A percentile compares a stretch with the other conserved stretches of the same genome.
Evolutionary conservation across 192 early-diverging fungal genomes (phyloP).

Genomic region (Powellomyces hirtus): DNA sequence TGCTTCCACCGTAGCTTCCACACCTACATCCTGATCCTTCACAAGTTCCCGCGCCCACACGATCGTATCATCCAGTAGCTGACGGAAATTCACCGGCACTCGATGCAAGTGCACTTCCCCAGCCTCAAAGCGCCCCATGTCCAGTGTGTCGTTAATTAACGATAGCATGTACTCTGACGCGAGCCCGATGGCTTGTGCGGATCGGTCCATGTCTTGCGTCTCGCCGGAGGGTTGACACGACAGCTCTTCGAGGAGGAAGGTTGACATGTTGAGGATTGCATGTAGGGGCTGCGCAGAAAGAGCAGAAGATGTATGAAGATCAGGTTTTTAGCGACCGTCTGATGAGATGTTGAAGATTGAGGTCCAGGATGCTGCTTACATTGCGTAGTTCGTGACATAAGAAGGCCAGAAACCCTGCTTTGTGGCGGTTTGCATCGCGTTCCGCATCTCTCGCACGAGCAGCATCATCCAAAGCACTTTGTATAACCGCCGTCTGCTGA

Average conservation of each 20-base stretch:
- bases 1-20: background rate
- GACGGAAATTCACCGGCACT: conserved; percentile 7
- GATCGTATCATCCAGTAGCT: conserved; percentile 4
- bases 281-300: conserved; percentile 22
- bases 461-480: conserved; percentile 2
- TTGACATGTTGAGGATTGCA: conserved; percentile 30
- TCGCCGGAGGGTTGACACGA: background rate
- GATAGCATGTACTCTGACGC: conserved; percentile 36
- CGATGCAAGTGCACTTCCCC: conserved; percentile 13
- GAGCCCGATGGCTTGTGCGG: conserved; percentile 22
- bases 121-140: conserved; percentile 29
- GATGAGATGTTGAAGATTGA: background rate
- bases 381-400: conserved; percentile 34
- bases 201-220: conserved; percentile 2
- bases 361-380: too few species aligned
- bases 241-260: conserved; percentile 19
- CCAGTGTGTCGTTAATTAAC: conserved; percentile 30
- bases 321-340: background rate
- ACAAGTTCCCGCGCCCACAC: conserved; percentile 3
- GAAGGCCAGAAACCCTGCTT: conserved; percentile 22
- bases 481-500: conserved; percentile 7
- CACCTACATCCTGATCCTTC: background rate
- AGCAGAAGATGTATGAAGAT: background rate
- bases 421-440: conserved; percentile 1
- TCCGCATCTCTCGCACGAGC: conserved; percentile 4